Conservation (phyloP, 768 basidiomycete species). For the Agrocybe praecox region DNA sequence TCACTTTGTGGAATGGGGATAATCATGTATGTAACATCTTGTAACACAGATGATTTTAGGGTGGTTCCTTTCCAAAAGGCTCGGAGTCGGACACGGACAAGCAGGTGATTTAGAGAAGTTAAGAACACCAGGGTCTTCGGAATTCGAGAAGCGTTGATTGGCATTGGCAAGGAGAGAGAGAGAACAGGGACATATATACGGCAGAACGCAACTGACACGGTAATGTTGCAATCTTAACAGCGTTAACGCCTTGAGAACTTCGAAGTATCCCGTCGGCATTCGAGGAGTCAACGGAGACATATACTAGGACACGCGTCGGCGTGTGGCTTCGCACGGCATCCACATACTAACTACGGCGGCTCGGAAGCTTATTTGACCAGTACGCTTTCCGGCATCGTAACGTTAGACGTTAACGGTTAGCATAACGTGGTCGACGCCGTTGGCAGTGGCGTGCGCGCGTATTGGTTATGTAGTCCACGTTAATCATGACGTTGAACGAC, state of each 20-base stretch:
- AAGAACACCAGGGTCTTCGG: too few relatives aligned
- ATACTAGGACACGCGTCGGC: not conserved
- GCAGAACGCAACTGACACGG: too few relatives aligned
- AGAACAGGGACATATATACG: too few relatives aligned
- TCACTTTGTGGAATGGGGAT: not conserved
- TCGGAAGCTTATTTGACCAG: too few relatives aligned
- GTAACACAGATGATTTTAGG: too few relatives aligned
- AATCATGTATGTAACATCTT: too few relatives aligned
- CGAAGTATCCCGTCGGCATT: not conserved
- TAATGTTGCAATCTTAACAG: not conserved
- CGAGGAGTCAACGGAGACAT: not conserved
- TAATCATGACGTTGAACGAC: not conserved
- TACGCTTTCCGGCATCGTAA: too few relatives aligned
- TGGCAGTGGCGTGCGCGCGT: not conserved
- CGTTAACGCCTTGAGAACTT: not conserved
- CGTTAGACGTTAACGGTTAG: not conserved
- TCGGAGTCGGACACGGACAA: too few relatives aligned
- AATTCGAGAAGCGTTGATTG: not conserved
- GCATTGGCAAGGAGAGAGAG: not conserved
- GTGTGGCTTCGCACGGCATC: not conserved
- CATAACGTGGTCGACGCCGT: not conserved
- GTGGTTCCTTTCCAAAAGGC: too few relatives aligned
- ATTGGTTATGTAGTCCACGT: not conserved
- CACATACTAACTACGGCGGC: too few relatives aligned
- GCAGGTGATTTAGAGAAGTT: too few relatives aligned